Percentiles rank a stretch among this genome's conserved stretches.
Evolutionary conservation across 2,329 filamentous ascomycete genomes (phyloP).

Genomic region (Lecanoromycetidae sp.): DNA sequence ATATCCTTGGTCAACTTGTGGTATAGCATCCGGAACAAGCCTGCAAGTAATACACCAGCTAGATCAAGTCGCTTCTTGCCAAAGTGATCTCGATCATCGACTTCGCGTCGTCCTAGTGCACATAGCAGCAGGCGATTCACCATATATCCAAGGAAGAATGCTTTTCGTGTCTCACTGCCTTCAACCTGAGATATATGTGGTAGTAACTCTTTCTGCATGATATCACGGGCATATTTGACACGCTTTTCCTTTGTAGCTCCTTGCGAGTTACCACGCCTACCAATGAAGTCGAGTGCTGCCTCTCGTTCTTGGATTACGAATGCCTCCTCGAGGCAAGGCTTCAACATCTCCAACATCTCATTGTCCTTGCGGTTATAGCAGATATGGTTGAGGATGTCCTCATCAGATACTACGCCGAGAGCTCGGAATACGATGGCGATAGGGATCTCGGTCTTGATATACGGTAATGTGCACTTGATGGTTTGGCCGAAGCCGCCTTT

Average conservation of each 20-base stretch:
- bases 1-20: conserved; percentile 84
- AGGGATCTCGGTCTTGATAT: conserved; percentile 85
- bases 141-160: conserved; percentile 98
- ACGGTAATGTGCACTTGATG: conserved; percentile 82
- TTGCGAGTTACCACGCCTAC: conserved; percentile 70
- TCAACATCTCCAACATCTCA: conserved; percentile 94
- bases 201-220: conserved; percentile 91
- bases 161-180: conserved; percentile 89
- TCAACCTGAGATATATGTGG: conserved; percentile 94
- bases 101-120: conserved; percentile 80
- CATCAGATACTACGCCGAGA: conserved; percentile 87
- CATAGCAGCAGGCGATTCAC: conserved; percentile 91
- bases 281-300: conserved; percentile 88
- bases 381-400: conserved; percentile 96
- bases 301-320: conserved; percentile 94
- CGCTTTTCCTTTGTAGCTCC: conserved; percentile 73
- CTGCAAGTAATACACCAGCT: conserved; percentile 87
- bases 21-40: conserved; percentile 86
- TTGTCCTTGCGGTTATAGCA: conserved; percentile 92
- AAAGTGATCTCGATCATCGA: conserved; percentile 96
- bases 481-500: conserved; percentile 74
- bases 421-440: conserved; percentile 94
- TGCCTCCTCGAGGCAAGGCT: conserved; percentile 92
- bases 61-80: conserved; percentile 97
- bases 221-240: conserved; percentile 81